Conservation (phyloP, 2,329 filamentous ascomycete genomes). For the Monilinia laxa region DNA sequence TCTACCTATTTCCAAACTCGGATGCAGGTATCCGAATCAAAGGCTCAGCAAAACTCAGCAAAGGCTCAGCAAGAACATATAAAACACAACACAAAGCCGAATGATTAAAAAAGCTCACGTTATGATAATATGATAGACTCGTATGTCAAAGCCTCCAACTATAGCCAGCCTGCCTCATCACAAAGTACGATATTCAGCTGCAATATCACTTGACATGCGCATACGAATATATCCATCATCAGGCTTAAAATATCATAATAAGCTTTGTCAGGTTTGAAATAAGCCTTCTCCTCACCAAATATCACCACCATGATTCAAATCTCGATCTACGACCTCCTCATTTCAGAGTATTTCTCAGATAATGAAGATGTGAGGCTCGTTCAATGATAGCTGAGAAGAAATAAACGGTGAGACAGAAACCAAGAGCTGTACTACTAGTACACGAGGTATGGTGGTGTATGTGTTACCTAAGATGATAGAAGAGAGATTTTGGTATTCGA, state of each 20-base stretch:
- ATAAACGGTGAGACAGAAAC: not conserved
- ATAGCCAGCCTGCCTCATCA: not conserved
- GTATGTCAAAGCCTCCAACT: not conserved
- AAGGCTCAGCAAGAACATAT: not conserved
- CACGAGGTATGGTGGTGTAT: not conserved
- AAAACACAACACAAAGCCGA: not conserved
- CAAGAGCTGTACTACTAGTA: not conserved
- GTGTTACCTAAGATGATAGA: not conserved
- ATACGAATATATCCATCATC: constrained; percentile 1
- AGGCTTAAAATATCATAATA: too few relatives aligned
- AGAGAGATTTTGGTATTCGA: not conserved
- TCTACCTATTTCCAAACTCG: not conserved
- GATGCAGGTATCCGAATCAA: not conserved
- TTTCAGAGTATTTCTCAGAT: too few relatives aligned
- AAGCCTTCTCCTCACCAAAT: not conserved
- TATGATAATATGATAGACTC: too few relatives aligned
- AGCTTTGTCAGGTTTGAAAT: not conserved
- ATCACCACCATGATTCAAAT: not conserved
- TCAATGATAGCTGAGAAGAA: not conserved
- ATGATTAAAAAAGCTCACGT: not conserved
- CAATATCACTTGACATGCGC: constrained; percentile 1
- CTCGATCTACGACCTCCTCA: too few relatives aligned
- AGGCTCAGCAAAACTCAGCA: not conserved
- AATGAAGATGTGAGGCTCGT: too few relatives aligned
- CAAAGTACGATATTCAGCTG: not conserved